A percentile compares a stretch with the other conserved stretches of the same genome.
Evolutionary conservation across 495 filamentous ascomycete species (phyloP).

Genomic region (Neurospora intermedia): DNA sequence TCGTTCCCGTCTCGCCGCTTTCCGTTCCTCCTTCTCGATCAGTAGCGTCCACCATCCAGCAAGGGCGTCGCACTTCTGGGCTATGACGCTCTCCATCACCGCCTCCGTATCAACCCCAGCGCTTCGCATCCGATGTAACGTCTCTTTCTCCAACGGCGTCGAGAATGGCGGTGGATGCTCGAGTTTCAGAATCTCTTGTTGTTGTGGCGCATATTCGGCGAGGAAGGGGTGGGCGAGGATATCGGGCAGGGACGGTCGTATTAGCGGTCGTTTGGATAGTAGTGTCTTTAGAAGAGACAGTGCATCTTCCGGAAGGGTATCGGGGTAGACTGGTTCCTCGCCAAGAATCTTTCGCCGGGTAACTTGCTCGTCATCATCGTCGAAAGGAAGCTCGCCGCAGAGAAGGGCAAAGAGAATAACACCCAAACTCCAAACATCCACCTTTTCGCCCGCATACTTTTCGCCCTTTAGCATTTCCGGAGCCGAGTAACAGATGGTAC

Average conservation of each 20-base stretch:
- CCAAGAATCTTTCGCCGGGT: slow-evolving; percentile 79
- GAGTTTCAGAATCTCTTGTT: slow-evolving; percentile 81
- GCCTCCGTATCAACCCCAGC: slow-evolving; percentile 91
- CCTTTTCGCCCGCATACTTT: slow-evolving; percentile 94
- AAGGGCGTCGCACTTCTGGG: slow-evolving; percentile 77
- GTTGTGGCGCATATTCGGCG: slow-evolving; percentile 74
- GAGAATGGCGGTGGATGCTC: slow-evolving; percentile 78
- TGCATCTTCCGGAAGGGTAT: slow-evolving; percentile 66
- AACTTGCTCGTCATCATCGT: slow-evolving; percentile 80
- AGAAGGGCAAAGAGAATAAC: slow-evolving; percentile 92
- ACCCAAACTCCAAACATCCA: slow-evolving; percentile 96
- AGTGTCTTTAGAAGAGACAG: slow-evolving; percentile 62
- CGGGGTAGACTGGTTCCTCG: slow-evolving; percentile 75
- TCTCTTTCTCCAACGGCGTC: slow-evolving; percentile 82
- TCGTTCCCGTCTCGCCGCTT: slow-evolving; percentile 69
- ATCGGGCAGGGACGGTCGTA: slow-evolving; percentile 77
- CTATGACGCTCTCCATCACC: slow-evolving; percentile 86
- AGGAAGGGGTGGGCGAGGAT: slow-evolving; percentile 85
- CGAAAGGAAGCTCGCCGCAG: slow-evolving; percentile 87
- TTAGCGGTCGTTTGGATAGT: slow-evolving; percentile 78
- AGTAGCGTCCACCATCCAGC: slow-evolving; percentile 95
- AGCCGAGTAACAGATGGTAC: slow-evolving; percentile 93
- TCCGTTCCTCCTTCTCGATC: slow-evolving; percentile 92
- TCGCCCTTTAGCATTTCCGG: slow-evolving; percentile 98
- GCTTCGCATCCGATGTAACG: slow-evolving; percentile 84